A percentile compares a stretch with the other conserved stretches of the same genome.
These are phyloP conservation scores for Yamadazyma philogaea DNA, from an alignment of 805 yeast species.

Conservation along the genomic window DNA sequence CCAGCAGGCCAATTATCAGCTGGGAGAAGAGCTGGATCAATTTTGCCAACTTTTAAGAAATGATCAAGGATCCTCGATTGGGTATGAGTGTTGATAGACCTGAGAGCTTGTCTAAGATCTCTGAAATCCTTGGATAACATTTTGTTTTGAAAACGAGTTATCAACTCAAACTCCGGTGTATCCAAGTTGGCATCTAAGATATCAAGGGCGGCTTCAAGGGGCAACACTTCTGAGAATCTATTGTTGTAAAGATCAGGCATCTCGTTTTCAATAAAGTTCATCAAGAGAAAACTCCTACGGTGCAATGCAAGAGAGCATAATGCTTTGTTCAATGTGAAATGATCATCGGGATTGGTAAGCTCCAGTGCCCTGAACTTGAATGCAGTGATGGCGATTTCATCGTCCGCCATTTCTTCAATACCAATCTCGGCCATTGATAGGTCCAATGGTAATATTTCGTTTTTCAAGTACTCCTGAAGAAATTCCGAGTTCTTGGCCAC, in stretches of 20 bases:
- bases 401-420: slow-evolving; percentile 44
- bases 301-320: slow-evolving; percentile 58
- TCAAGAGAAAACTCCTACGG: slow-evolving; percentile 55
- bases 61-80: slow-evolving; percentile 54
- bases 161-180: slow-evolving; percentile 56
- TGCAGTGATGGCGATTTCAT: slow-evolving; percentile 72
- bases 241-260: slow-evolving; percentile 27
- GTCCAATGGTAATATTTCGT: slow-evolving; percentile 32
- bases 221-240: slow-evolving; percentile 4
- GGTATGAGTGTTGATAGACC: slow-evolving; percentile 51
- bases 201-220: slow-evolving; percentile 37
- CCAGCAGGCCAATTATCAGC: slow-evolving; percentile 85
- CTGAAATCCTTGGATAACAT: slow-evolving; percentile 43
- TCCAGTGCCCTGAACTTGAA: slow-evolving; percentile 64
- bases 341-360: slow-evolving; percentile 24
- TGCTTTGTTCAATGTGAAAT: slow-evolving; percentile 48
- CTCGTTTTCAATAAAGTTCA: slow-evolving; percentile 50
- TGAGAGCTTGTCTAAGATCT: slow-evolving; percentile 54
- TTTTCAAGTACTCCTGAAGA: slow-evolving; percentile 22
- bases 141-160: slow-evolving; percentile 43
- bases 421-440: slow-evolving; percentile 36
- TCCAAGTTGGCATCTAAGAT: slow-evolving; percentile 47
- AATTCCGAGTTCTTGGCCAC: slow-evolving; percentile 21
- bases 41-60: slow-evolving; percentile 58
- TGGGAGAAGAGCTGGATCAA: slow-evolving; percentile 55